Evolutionary conservation across 139 green algal genomes (phyloP).

Genomic region (Microglena sp.): DNA sequence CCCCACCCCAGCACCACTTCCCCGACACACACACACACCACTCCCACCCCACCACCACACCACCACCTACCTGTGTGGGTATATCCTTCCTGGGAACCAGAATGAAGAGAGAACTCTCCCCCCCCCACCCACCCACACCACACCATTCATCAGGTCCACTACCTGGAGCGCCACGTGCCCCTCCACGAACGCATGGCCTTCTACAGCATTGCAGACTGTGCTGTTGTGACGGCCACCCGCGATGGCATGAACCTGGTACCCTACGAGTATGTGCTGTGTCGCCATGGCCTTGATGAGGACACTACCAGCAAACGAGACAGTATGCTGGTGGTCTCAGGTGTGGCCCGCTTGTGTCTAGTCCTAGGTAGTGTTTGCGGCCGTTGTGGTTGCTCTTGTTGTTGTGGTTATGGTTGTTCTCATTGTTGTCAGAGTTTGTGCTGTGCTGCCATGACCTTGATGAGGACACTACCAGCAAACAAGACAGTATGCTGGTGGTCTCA

Average conservation of each 20-base stretch:
- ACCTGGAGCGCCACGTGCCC: constrained; percentile 79
- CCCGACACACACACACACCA: no score
- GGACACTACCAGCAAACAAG: constrained; percentile 4
- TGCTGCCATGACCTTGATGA: constrained; percentile 54
- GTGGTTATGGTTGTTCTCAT: no score
- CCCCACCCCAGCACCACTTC: no score
- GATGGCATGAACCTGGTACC: constrained; percentile 97
- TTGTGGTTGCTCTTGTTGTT: no score
- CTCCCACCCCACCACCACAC: no score
- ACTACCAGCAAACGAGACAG: constrained; percentile 20
- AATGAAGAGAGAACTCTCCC: no score
- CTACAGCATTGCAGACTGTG: constrained; percentile 71
- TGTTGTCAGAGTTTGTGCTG: constrained; percentile 99
- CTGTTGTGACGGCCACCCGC: constrained; percentile 84
- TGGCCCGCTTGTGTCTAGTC: no score
- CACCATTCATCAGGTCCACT: no score
- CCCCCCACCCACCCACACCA: no score
- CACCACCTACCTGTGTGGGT: no score
- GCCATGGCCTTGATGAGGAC: constrained; percentile 38
- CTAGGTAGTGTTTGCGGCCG: no score
- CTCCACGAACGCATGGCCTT: constrained; percentile 92
- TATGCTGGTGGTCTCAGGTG: constrained; percentile 80
- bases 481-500: constrained; percentile 80
- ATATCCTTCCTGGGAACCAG: no score
- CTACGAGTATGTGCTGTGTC: constrained; percentile 97